phyloP scores from a whole-genome alignment of 140 eudicot species.

The Bidens hawaiensis region DNA sequence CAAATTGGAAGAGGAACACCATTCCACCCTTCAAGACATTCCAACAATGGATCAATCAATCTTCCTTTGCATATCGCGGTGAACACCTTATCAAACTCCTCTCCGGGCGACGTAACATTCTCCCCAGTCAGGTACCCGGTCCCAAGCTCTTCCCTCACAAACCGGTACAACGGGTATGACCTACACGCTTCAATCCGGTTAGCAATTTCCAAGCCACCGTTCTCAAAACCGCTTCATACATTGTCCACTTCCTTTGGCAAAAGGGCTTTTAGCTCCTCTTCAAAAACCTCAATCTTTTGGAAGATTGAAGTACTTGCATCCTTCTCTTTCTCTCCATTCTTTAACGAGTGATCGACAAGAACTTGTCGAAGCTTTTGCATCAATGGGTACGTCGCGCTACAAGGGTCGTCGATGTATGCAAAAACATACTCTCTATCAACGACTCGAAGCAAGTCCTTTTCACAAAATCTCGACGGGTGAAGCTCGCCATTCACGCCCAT shows the following conservation, averaged over 20 bases:
- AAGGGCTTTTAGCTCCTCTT: too few relatives aligned
- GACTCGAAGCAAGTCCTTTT: constrained; percentile 62
- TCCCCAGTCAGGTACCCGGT: constrained; percentile 62
- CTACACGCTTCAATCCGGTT: constrained; percentile 76
- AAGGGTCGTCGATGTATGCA: constrained; percentile 64
- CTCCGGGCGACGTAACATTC: constrained; percentile 71
- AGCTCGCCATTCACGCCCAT: constrained; percentile 53
- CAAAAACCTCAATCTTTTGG: too few relatives aligned
- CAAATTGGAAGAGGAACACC: constrained; percentile 87
- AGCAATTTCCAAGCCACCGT: constrained; percentile 44
- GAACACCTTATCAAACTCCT: constrained; percentile 85
- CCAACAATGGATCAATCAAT: constrained; percentile 79
- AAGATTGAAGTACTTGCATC: constrained; percentile 58
- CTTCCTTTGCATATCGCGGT: constrained; percentile 63
- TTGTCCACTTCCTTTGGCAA: constrained; percentile 71
- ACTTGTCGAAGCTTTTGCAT: too few relatives aligned
- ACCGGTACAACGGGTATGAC: constrained; percentile 76
- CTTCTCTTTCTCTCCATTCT: constrained; percentile 63
- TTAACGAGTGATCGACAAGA: constrained; percentile 72
- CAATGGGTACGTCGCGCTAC: constrained; percentile 72
- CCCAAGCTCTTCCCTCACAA: constrained; percentile 63
- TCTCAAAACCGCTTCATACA: constrained; percentile 46
- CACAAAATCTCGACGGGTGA: constrained; percentile 62
- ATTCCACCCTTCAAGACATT: constrained; percentile 74
- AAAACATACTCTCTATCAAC: constrained; percentile 64